Conservation (phyloP, 352 stramenopile species). For the Thraustochytrium sp. region DNA sequence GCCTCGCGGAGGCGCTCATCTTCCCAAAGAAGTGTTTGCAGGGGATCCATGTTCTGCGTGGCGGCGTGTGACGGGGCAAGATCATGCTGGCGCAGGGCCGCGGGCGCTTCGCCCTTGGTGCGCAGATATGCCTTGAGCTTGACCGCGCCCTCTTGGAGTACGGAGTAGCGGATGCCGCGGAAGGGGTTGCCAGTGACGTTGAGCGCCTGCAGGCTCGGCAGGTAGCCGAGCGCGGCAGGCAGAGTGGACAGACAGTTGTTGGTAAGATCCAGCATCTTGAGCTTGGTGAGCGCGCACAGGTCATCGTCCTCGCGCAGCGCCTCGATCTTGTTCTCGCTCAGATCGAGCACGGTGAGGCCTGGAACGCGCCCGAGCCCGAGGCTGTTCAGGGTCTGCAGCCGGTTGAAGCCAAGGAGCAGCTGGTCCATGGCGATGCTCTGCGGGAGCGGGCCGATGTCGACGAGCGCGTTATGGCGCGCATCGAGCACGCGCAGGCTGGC, state of each 20-base stretch:
- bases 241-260: slow-evolving; percentile 59
- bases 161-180: not conserved
- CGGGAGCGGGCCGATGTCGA: not conserved
- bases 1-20: not conserved
- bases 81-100: not conserved
- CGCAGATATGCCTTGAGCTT: slow-evolving; percentile 35
- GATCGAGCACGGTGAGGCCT: slow-evolving; percentile 59
- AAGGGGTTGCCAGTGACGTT: slow-evolving; percentile 21
- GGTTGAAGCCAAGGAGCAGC: slow-evolving; percentile 58
- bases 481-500: not conserved
- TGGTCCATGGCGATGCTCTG: slow-evolving; percentile 54
- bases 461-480: not conserved
- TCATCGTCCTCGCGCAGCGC: slow-evolving; percentile 53
- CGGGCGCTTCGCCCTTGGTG: not conserved
- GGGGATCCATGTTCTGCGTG: not conserved
- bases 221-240: slow-evolving; percentile 47
- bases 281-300: slow-evolving; percentile 48
- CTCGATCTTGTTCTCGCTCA: slow-evolving; percentile 60
- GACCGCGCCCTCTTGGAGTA: not conserved
- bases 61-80: not conserved
- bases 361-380: slow-evolving; percentile 56
- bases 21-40: slow-evolving; percentile 22
- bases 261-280: slow-evolving; percentile 64
- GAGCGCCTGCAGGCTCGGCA: not conserved
- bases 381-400: slow-evolving; percentile 54